Percentiles rank a stretch among this genome's conserved stretches.
Conservation (phyloP, 441 rosid species). For the Monsonia emarginata region DNA sequence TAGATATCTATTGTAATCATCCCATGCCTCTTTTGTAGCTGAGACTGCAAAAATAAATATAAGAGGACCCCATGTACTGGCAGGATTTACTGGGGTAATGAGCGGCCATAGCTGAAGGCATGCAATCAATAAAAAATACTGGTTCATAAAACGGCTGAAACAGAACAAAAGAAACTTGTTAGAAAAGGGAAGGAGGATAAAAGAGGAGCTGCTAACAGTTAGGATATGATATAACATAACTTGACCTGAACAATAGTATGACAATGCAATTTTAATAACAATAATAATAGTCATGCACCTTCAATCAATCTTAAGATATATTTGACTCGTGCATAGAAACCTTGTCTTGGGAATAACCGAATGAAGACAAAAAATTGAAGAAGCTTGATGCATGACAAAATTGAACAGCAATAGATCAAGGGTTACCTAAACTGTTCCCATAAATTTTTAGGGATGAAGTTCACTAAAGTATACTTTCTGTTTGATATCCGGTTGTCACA, state of each 20-base stretch:
- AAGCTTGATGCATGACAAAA: not conserved
- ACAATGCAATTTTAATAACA: not conserved
- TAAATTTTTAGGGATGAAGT: conserved; percentile 85
- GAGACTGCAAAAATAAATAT: conserved; percentile 92
- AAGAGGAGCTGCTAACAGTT: conserved; percentile 3
- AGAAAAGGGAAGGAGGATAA: not conserved
- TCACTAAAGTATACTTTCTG: conserved; percentile 73
- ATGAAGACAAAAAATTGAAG: conserved; percentile 3
- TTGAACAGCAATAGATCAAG: conserved; percentile 9
- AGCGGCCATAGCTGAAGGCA: conserved; percentile 99
- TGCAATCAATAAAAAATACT: conserved; percentile 92
- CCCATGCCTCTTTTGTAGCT: conserved; percentile 99
- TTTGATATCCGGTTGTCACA: conserved; percentile 84
- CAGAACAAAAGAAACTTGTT: conserved; percentile 6
- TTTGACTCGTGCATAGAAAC: not conserved
- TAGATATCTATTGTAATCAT: conserved; percentile 88
- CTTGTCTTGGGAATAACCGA: not conserved
- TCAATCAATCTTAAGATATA: not conserved
- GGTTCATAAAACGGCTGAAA: conserved; percentile 98
- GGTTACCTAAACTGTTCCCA: conserved; percentile 90
- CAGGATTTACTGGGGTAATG: conserved; percentile 97
- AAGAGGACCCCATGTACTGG: conserved; percentile 98
- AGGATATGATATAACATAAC: not conserved
- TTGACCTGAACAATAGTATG: not conserved
- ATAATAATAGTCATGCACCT: not conserved